Evolutionary conservation across 257 asterid genomes (phyloP), one percentile per base, ranked within the genome.

Genomic region (Ocimum tenuiflorum): DNA sequence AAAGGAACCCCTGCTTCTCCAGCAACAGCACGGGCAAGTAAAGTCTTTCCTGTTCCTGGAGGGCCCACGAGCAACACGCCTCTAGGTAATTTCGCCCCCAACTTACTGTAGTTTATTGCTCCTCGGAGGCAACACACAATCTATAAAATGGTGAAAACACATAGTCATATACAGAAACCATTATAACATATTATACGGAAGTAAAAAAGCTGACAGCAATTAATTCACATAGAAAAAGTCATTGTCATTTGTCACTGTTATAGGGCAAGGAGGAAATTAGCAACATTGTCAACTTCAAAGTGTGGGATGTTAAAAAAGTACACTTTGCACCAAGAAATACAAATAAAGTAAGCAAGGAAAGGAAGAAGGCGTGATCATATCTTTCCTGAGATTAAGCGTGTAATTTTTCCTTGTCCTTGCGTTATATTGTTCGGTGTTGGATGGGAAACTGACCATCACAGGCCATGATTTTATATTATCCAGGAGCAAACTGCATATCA

Each of bases 31-130:
- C 97, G 97, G 63, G 96, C 99, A 46, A 94, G 80, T 58, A 94
- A 80, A 2, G 97, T 90, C 79, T 94, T 94, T 20, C 99, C 96
- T 3, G 97, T 89, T 57, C 97, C 99, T 12, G 99, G 99, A 24
- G 97, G 99, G 39, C 99, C 99, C n/a, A 90, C 96, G 14, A 94
- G 96, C 49, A 94, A 86, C 73, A 94, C 95, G 0, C 97, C 99
- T 81, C 85, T 78, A 8, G 99, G 97, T 68, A 94, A 72, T 75
- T 88, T 94, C 56, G 97, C 99, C 52, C 97, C 99, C 38, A 94
- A 90, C 79, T 88, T 88, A 65, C 77, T 83, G 83, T 90, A 94
- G 86, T 94, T 86, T 65, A 81, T 85, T 45, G 94, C 75, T 73
- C 99, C 99, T 80, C 75, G 95, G 54, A 94, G 87, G 80, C 97